A percentile compares a stretch with the other conserved stretches of the same genome.
phyloP scores from a whole-genome alignment of 768 basidiomycete genomes.

The Jaapia argillacea region DNA sequence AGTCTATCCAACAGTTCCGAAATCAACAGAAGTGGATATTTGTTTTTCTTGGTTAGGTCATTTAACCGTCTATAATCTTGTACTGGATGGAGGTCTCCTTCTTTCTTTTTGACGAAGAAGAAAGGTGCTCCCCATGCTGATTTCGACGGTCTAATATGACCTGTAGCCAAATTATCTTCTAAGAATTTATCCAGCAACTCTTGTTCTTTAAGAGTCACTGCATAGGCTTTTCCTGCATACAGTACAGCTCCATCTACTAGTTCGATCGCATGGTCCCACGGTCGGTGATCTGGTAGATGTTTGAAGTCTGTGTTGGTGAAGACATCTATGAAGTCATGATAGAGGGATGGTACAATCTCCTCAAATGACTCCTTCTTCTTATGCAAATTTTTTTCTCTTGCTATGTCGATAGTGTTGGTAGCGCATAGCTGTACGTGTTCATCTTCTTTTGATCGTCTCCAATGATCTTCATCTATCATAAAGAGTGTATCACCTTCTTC shows the following conservation, averaged over 20 bases:
- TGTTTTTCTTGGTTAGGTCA: not conserved
- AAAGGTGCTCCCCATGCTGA: constrained; percentile 11
- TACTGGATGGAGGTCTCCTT: constrained; percentile 12
- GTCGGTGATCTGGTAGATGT: not conserved
- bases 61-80: constrained; percentile 13
- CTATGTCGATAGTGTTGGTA: not conserved
- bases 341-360: not conserved
- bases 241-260: not conserved
- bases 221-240: not conserved
- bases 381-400: not conserved
- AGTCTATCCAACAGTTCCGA: constrained; percentile 9
- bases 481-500: not conserved
- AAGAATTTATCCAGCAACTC: not conserved
- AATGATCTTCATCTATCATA: not conserved
- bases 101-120: constrained; percentile 18
- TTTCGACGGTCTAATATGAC: constrained; percentile 4
- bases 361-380: not conserved
- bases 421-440: not conserved
- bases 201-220: not conserved
- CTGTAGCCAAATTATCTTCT: not conserved
- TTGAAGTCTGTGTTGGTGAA: not conserved
- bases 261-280: constrained; percentile 1
- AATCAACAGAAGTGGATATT: constrained; percentile 7
- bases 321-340: not conserved
- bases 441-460: not conserved